A percentile compares a stretch with the other conserved stretches of the same genome.
Evolutionary conservation across 768 basidiomycete species (phyloP).

Genomic region (Cyclocybe aegerita): DNA sequence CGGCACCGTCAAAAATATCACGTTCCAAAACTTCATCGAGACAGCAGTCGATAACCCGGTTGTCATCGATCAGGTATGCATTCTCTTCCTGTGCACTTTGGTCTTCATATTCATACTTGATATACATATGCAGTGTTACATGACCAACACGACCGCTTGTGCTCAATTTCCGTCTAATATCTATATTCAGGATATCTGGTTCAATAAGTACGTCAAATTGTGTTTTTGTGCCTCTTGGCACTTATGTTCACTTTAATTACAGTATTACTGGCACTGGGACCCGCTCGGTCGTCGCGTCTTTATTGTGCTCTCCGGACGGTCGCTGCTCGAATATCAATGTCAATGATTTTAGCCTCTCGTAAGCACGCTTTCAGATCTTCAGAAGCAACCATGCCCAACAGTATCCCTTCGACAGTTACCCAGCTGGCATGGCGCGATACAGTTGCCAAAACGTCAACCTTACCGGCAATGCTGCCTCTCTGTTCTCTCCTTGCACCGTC

Average conservation of each 20-base stretch:
- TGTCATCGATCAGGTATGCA: conserved; percentile 32
- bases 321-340: conserved; percentile 51
- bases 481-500: conserved; percentile 40
- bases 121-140: conserved; percentile 40
- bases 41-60: conserved; percentile 59
- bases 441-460: conserved; percentile 55
- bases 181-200: conserved; percentile 56
- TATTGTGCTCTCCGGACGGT: conserved; percentile 56
- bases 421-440: conserved; percentile 43
- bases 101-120: background rate
- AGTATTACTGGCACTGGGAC: conserved; percentile 61
- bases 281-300: conserved; percentile 48
- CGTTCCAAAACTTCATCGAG: conserved; percentile 50
- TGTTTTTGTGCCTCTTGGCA: background rate
- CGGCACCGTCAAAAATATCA: conserved; percentile 57
- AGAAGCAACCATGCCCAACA: background rate
- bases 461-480: conserved; percentile 39
- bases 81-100: background rate
- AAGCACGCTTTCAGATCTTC: conserved; percentile 15
- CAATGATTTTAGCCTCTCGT: conserved; percentile 45
- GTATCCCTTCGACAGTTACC: conserved; percentile 26
- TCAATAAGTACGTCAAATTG: conserved; percentile 38
- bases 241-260: conserved; percentile 1
- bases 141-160: conserved; percentile 44
- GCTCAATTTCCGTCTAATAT: conserved; percentile 55